phyloP scores from a whole-genome alignment of 495 filamentous ascomycete genomes.

The Oidiodendron maius region DNA sequence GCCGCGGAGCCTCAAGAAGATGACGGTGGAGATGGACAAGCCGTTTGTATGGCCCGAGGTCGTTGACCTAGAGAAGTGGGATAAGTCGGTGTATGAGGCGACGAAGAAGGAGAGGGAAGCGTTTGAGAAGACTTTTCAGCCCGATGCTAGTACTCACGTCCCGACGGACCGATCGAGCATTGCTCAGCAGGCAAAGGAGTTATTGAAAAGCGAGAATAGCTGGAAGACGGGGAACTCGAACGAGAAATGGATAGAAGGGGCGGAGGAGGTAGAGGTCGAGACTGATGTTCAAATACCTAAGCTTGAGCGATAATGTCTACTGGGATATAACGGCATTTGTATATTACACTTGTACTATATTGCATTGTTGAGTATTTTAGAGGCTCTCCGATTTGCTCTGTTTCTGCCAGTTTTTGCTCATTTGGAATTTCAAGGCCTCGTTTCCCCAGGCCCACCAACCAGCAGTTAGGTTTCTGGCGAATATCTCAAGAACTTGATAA shows the following conservation, averaged over 20 bases:
- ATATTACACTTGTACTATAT: slow-evolving; percentile 9
- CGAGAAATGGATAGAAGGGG: slow-evolving; percentile 17
- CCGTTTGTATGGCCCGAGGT: slow-evolving; percentile 79
- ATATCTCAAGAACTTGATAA: slow-evolving; percentile 75
- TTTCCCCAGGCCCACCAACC: slow-evolving; percentile 91
- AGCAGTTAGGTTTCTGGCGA: slow-evolving; percentile 77
- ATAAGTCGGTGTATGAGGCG: slow-evolving; percentile 38
- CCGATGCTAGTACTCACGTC: slow-evolving; percentile 26
- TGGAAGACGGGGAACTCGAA: slow-evolving; percentile 28
- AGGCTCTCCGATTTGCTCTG: no score
- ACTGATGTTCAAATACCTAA: slow-evolving; percentile 14
- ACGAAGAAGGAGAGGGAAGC: slow-evolving; percentile 29
- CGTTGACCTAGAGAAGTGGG: slow-evolving; percentile 52
- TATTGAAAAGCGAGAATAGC: slow-evolving; percentile 39
- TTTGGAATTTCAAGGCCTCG: slow-evolving; percentile 78
- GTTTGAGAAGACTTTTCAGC: slow-evolving; percentile 19
- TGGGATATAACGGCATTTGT: not conserved
- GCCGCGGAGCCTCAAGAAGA: slow-evolving; percentile 70
- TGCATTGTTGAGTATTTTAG: slow-evolving; percentile 1
- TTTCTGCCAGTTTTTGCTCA: slow-evolving; percentile 56
- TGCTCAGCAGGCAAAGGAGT: slow-evolving; percentile 50
- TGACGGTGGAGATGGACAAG: slow-evolving; percentile 79
- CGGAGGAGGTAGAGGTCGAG: slow-evolving; percentile 15
- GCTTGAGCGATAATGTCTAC: not conserved
- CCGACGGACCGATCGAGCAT: slow-evolving; percentile 30